Conservation (phyloP, 1,284 basidiomycete genomes). For the Cerioporus squamosus region DNA sequence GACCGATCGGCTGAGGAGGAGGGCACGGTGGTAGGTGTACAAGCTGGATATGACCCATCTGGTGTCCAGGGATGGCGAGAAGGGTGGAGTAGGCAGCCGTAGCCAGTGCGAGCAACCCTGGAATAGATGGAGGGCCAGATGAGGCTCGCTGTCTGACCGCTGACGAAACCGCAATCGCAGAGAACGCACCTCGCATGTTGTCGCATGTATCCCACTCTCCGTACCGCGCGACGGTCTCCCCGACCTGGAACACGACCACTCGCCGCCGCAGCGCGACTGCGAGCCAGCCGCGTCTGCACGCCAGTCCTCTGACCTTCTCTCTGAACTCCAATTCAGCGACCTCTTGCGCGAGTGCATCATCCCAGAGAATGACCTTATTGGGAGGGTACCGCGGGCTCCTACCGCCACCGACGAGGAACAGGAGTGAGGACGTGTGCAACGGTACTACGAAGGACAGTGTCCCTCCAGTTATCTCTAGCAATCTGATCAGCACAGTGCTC, state of each 20-base stretch:
- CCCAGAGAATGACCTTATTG: slow-evolving; percentile 94
- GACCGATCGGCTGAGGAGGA: slow-evolving; percentile 52
- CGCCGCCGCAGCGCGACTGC: slow-evolving; percentile 82
- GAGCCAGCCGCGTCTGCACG: slow-evolving; percentile 81
- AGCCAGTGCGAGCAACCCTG: slow-evolving; percentile 85
- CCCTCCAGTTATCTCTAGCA: slow-evolving; percentile 74
- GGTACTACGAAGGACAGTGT: slow-evolving; percentile 81
- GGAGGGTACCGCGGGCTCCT: slow-evolving; percentile 90
- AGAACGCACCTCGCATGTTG: slow-evolving; percentile 77
- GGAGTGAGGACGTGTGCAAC: slow-evolving; percentile 81
- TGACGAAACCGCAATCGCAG: neutral
- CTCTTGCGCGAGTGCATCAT: slow-evolving; percentile 75
- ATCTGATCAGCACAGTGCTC: neutral
- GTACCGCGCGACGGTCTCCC: slow-evolving; percentile 60
- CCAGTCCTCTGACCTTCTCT: slow-evolving; percentile 83
- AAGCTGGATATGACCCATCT: slow-evolving; percentile 90
- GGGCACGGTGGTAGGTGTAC: slow-evolving; percentile 84
- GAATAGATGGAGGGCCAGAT: neutral
- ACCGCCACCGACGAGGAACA: slow-evolving; percentile 91
- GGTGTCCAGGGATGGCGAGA: slow-evolving; percentile 86
- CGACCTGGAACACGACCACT: slow-evolving; percentile 81
- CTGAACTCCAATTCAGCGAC: slow-evolving; percentile 93
- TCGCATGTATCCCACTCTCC: slow-evolving; percentile 90
- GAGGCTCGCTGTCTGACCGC: neutral
- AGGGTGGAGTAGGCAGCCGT: slow-evolving; percentile 80